Evolutionary conservation across 1,139 yeast genomes (phyloP).

Genomic region (Arxiozyma slooffiae): DNA sequence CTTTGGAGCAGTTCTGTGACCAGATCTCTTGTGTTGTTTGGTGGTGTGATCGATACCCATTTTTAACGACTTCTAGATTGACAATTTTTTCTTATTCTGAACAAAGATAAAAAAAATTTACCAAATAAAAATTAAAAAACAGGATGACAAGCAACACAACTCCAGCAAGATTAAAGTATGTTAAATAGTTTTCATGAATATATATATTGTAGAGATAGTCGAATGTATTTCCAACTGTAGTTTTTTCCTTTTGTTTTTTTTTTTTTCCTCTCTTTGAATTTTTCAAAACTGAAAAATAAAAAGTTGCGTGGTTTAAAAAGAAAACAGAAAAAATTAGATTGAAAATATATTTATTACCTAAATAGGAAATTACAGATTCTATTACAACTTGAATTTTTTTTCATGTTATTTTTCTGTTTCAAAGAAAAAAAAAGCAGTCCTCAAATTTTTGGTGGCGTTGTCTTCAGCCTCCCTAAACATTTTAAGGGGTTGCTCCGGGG

Average conservation of each 20-base stretch:
- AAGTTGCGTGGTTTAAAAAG: not conserved
- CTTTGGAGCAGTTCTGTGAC: constrained; percentile 99
- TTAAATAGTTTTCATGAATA: too few relatives aligned
- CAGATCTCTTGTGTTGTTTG: constrained; percentile 91
- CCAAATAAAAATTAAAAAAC: not conserved
- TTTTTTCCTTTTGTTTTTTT: too few relatives aligned
- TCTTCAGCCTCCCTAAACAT: not conserved
- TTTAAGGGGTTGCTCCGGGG: not conserved
- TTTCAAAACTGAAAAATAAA: not conserved
- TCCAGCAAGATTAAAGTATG: too few relatives aligned
- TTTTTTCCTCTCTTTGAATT: not conserved
- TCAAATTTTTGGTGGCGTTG: not conserved
- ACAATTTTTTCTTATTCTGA: not conserved
- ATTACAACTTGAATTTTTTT: too few relatives aligned
- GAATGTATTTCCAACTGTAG: not conserved
- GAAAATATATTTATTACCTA: not conserved
- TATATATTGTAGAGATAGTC: not conserved
- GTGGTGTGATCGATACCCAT: constrained; percentile 99
- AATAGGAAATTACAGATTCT: not conserved
- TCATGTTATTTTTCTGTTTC: not conserved
- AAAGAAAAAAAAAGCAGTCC: not conserved
- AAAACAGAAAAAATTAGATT: too few relatives aligned
- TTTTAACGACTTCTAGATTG: constrained; percentile 13
- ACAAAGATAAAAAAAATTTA: not conserved
- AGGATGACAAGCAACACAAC: not conserved